A percentile compares a stretch with the other conserved stretches of the same genome.
Evolutionary conservation across 176 grass and related monocot genomes (phyloP).

Genomic region (Melocanna baccifera): DNA sequence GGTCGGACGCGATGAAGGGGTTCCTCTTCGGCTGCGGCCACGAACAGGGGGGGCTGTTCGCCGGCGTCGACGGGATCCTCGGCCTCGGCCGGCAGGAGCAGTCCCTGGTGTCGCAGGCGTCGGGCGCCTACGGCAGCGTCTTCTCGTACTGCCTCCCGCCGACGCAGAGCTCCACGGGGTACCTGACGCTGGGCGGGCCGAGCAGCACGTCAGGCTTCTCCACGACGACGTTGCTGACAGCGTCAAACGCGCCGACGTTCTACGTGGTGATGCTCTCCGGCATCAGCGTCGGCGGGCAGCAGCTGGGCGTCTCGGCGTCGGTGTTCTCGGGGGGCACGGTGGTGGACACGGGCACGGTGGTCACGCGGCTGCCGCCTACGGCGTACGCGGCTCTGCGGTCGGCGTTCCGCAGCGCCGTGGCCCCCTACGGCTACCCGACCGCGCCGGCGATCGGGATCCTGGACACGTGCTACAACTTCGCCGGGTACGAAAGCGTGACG

Average conservation of each 20-base stretch:
- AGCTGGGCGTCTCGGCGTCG: conserved; percentile 23
- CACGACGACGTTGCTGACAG: conserved; percentile 57
- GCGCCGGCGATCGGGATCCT: conserved; percentile 47
- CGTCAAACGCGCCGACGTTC: conserved; percentile 44
- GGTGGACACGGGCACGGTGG: conserved; percentile 86
- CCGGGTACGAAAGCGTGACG: conserved; percentile 37
- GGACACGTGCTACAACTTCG: conserved; percentile 81
- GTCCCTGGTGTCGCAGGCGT: conserved; percentile 67
- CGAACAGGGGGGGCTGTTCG: conserved; percentile 56
- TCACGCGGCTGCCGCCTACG: conserved; percentile 60
- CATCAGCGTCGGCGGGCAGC: conserved; percentile 63
- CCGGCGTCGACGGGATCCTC: conserved; percentile 54
- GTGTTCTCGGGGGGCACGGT: conserved; percentile 61
- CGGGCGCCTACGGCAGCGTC: conserved; percentile 45
- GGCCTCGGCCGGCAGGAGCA: conserved; percentile 52
- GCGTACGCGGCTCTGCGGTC: conserved; percentile 75
- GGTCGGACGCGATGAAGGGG: not conserved
- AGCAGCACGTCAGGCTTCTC: conserved; percentile 17
- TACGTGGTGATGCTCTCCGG: conserved; percentile 65
- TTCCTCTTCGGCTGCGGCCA: conserved; percentile 76
- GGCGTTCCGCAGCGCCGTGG: conserved; percentile 58
- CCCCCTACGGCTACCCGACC: conserved; percentile 38
- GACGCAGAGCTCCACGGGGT: conserved; percentile 45
- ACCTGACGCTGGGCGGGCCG: conserved; percentile 54
- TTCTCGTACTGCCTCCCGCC: conserved; percentile 92